Base-by-base conservation (phyloP, 2,329 filamentous ascomycete genomes). In the Xylaria sp. region DNA sequence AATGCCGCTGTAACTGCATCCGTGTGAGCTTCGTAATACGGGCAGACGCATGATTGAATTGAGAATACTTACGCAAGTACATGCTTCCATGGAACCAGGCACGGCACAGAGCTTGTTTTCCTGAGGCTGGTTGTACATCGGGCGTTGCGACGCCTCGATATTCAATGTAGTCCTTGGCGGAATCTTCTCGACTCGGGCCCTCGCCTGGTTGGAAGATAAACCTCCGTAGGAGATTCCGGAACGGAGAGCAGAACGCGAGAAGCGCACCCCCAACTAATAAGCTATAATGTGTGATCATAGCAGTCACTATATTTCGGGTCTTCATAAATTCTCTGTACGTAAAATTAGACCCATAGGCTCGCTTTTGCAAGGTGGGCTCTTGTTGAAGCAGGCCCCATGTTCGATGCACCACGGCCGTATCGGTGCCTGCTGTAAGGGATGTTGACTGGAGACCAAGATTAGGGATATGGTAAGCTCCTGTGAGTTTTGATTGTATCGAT, bases 101-200 rank as follows among this genome's bases (percentile, higher is more conserved):
- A 61, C 84, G 84, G 61, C 84, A 86, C 58, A 84, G 85, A 0
- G 87, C 90, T 73, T 85, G 82, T 79, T 88, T 82, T 14, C 76
- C 76, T 4, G 70, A 71, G 4, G 65, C 69, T 55, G 74, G 64
- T 76, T 78, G 68, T 62, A 79, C 62, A 72, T 92, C 90, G 0
- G 90, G 88, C n/a, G 82, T 83, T 1, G 86, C 92, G 21, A 92
- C 82, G 4, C 85, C 90, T 12, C 87, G 85, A 75, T 88, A 92
- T 76, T 90, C 88, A 32, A 92, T 78, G 63, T 85, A 83, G 59
- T 93, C 87, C 42, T 85, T 85, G 72, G 82, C 85, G 55, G 85
- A 82, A 27, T 83, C 79, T 74, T 92, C 87, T 32, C 78, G 80
- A 19, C 79, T 79, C 1, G 84, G 82, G 1, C 89, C 89, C 56